Base-by-base conservation (phyloP, 208 protist genomes). In the Leptomonas pyrrhocoris region DNA sequence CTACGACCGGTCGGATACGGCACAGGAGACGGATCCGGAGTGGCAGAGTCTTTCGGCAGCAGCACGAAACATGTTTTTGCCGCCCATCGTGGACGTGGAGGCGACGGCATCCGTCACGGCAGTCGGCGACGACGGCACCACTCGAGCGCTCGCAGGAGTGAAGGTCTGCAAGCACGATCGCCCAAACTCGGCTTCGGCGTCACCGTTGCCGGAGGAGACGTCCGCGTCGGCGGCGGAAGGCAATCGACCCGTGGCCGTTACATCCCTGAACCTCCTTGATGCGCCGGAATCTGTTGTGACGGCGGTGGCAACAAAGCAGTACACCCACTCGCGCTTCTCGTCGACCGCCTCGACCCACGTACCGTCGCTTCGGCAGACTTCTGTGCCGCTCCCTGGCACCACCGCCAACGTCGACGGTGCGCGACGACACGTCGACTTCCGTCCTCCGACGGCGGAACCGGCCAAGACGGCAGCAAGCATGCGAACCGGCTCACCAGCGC, bases 11-110 rank as follows among this genome's bases (percentile, higher is more conserved):
- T 11, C 31, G 16, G 49, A 31, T 30, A 6, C 54, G 3, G 27
- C 34, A 4, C 43, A 11, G 18, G 75, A 83, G n/a, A 49, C 71
- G 21, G 80, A 79, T 21, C 73, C 74, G 19, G 83, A 83, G 65
- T 89, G 83, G 83, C 62, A 65, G 40, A 85, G 77, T 55, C 63
- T 84, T 3, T 71, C 70, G 55, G 46, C 53, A 16, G 77, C 72
- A 51, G 50, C 74, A 31, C 16, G 53, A 2, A 79, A 76, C 61
- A 55, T 70, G 4, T 77, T 64, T 53, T 15, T 81, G 16, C 67
- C 51, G 46, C 45, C 57, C 15, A n/a, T 66, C 15, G 13, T 59
- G 7, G 45, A 64, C 5, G 45, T 64, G n/a, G 49, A 42, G n/a
- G 28, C 36, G 9, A 25, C 2, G 2, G 21, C 48, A 21, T 34